Evolutionary conservation across 495 filamentous ascomycete genomes (phyloP).

Genomic region (Penicillium argentinense): DNA sequence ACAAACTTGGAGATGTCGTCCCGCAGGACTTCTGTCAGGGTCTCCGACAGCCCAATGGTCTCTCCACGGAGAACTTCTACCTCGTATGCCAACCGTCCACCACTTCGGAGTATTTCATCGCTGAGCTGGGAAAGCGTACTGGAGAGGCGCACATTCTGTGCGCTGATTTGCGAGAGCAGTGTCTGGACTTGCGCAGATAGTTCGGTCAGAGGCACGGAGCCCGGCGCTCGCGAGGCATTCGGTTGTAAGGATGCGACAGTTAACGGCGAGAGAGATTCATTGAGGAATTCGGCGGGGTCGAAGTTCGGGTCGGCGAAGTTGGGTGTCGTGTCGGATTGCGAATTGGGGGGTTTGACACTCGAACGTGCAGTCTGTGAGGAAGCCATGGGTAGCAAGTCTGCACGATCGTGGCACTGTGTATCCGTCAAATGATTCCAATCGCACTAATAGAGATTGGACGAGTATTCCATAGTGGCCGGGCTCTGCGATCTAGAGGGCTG

Average conservation of each 20-base stretch:
- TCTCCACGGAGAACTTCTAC: constrained; percentile 92
- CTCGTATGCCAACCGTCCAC: constrained; percentile 86
- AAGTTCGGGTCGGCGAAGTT: constrained; percentile 71
- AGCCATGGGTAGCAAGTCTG: constrained; percentile 18
- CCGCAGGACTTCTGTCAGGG: constrained; percentile 67
- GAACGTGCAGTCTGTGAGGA: constrained; percentile 19
- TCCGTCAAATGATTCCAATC: too few species aligned
- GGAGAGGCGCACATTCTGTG: constrained; percentile 83
- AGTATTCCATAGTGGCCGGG: too few species aligned
- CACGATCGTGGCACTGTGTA: too few species aligned
- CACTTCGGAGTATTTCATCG: constrained; percentile 88
- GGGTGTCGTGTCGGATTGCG: constrained; percentile 58
- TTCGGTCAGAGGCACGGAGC: constrained; percentile 67
- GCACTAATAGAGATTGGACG: too few species aligned
- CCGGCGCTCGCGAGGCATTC: constrained; percentile 40
- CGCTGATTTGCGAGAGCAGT: constrained; percentile 79
- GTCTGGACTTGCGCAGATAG: constrained; percentile 80
- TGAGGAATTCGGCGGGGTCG: constrained; percentile 79
- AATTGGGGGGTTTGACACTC: constrained; percentile 18
- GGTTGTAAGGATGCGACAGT: constrained; percentile 42
- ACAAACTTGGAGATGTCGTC: constrained; percentile 71
- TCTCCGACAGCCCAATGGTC: constrained; percentile 71
- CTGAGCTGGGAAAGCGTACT: constrained; percentile 81
- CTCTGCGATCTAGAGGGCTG: too few species aligned
- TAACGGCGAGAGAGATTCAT: constrained; percentile 64